Evolutionary conservation across 1,284 basidiomycete genomes (phyloP).

Genomic region (Volvariella surrecta): DNA sequence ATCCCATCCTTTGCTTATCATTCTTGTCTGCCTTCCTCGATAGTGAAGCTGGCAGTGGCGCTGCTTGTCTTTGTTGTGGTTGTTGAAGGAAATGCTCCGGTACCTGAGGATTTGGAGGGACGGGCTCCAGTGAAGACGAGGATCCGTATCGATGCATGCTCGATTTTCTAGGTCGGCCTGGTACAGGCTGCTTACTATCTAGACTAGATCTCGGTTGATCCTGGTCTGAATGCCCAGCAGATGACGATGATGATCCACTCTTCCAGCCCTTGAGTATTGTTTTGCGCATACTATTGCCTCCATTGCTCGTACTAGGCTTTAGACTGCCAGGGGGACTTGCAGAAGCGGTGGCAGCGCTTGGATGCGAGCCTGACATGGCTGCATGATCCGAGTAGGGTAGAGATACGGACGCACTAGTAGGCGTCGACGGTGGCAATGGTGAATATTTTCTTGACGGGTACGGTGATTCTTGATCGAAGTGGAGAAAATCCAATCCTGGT

Average conservation of each 20-base stretch:
- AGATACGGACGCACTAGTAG: slow-evolving; percentile 9
- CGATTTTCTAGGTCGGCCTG: slow-evolving; percentile 16
- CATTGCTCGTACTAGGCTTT: background rate
- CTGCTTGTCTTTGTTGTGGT: no score
- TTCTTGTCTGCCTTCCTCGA: no score
- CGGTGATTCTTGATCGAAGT: slow-evolving; percentile 60
- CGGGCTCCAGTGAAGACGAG: slow-evolving; percentile 11
- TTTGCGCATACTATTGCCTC: background rate
- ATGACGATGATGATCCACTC: background rate
- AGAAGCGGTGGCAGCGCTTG: background rate
- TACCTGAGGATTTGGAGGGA: slow-evolving; percentile 37
- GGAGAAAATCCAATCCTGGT: slow-evolving; percentile 33
- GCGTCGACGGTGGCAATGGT: slow-evolving; percentile 21
- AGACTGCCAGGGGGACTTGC: background rate
- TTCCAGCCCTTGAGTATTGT: background rate
- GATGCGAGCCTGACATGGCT: background rate
- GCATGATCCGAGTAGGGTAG: no score
- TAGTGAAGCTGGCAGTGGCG: no score
- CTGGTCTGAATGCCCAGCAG: slow-evolving; percentile 5
- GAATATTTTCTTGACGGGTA: slow-evolving; percentile 33
- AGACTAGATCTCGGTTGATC: slow-evolving; percentile 19
- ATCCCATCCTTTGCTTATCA: no score
- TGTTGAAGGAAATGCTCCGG: slow-evolving; percentile 28
- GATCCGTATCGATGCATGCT: slow-evolving; percentile 26
- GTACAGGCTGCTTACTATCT: slow-evolving; percentile 16